These are phyloP conservation scores for Solanum neorickii DNA, from an alignment of 257 asterid genomes.

Conservation along the genomic window DNA sequence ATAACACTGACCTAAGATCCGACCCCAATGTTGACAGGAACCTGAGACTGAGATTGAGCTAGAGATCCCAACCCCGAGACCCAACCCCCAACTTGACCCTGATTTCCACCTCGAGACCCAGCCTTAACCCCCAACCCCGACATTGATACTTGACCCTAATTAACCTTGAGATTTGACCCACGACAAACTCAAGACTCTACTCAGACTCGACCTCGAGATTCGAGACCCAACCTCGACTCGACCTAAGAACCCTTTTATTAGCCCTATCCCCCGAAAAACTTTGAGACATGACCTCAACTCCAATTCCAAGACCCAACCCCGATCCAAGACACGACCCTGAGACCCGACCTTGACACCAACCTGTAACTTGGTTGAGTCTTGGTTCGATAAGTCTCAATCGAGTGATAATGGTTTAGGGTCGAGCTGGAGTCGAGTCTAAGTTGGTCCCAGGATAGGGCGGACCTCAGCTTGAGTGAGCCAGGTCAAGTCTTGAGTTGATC, in stretches of 20 bases:
- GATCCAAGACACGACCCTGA: neutral
- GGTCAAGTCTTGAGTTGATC: neutral
- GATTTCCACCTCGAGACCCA: no score
- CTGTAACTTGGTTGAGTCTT: neutral
- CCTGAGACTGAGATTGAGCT: neutral
- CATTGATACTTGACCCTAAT: neutral
- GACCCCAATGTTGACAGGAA: neutral
- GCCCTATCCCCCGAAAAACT: no score
- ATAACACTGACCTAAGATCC: neutral
- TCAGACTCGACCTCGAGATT: neutral
- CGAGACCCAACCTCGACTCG: neutral
- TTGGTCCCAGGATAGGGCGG: neutral
- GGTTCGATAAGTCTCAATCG: neutral
- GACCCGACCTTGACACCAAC: neutral
- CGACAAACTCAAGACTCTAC: neutral
- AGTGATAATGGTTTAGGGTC: neutral
- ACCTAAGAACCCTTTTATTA: neutral
- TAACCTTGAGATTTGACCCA: no score
- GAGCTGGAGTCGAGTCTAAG: neutral
- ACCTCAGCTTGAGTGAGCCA: neutral
- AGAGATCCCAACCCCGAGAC: neutral
- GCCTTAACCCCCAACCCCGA: neutral
- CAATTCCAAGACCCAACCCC: neutral
- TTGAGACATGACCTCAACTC: neutral
- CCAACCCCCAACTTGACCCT: neutral